Evolutionary conservation across 164 flowering plant genomes (phyloP).

Genomic region (Chimonanthus praecox): DNA sequence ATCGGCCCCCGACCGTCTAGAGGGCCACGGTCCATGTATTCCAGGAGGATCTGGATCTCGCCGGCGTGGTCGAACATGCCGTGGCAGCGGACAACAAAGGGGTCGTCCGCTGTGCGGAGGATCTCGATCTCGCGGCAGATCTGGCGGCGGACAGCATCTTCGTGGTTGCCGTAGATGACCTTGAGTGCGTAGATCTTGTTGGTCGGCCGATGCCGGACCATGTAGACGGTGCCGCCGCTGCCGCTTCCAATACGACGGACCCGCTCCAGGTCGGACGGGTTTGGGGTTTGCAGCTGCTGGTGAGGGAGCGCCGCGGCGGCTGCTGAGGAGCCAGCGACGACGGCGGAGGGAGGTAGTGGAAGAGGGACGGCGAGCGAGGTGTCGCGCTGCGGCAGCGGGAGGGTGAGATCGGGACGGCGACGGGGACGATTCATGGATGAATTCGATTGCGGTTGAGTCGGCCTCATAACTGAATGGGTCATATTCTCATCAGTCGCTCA

Average conservation of each 20-base stretch:
- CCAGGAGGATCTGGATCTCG: constrained; percentile 77
- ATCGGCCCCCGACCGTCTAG: constrained; percentile 47
- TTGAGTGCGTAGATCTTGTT: constrained; percentile 58
- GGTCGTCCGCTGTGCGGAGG: constrained; percentile 63
- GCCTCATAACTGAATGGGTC: constrained; percentile 25
- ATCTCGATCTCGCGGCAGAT: constrained; percentile 84
- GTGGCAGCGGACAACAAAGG: constrained; percentile 69
- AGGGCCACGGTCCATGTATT: constrained; percentile 85
- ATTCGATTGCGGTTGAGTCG: constrained; percentile 10
- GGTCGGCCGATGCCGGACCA: constrained; percentile 60
- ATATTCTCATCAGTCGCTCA: too few relatives aligned
- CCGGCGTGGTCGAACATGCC: constrained; percentile 73
- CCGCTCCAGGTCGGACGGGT: constrained; percentile 53
- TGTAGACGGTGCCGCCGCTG: constrained; percentile 81
- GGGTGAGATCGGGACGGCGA: constrained; percentile 50
- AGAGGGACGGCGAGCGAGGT: constrained; percentile 55
- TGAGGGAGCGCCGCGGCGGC: constrained; percentile 14
- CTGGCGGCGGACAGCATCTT: constrained; percentile 71
- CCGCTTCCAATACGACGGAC: constrained; percentile 72
- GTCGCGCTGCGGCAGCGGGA: constrained; percentile 71
- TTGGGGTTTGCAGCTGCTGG: constrained; percentile 7
- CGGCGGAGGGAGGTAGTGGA: constrained; percentile 57
- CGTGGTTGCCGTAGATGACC: constrained; percentile 81
- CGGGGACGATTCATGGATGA: constrained; percentile 25
- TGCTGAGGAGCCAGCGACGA: constrained; percentile 56